phyloP scores from a whole-genome alignment of 495 filamentous ascomycete species.

The Lophium mytilinum region DNA sequence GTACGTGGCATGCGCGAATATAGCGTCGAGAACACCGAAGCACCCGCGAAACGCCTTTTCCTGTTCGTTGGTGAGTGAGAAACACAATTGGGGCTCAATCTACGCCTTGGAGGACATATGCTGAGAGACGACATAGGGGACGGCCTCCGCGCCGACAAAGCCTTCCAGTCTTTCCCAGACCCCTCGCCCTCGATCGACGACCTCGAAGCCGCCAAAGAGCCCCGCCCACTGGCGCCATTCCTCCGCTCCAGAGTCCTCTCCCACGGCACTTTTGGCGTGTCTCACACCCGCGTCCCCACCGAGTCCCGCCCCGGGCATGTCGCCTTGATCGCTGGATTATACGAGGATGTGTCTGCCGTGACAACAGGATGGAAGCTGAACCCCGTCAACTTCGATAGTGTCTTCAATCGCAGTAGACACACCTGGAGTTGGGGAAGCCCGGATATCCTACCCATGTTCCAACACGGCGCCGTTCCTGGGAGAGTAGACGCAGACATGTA shows the following conservation, averaged over 20 bases:
- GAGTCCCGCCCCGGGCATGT: slow-evolving; percentile 97
- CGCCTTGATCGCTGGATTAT: slow-evolving; percentile 92
- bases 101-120: slow-evolving; percentile 15
- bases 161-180: slow-evolving; percentile 89
- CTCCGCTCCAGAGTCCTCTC: slow-evolving; percentile 79
- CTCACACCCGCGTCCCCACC: slow-evolving; percentile 94
- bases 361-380: slow-evolving; percentile 99
- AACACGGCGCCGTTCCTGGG: slow-evolving; percentile 82
- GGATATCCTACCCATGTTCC: slow-evolving; percentile 96
- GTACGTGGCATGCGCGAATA: slow-evolving; percentile 90
- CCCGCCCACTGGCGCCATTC: slow-evolving; percentile 82
- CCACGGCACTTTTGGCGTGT: slow-evolving; percentile 96
- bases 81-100: neutral
- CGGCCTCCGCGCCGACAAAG: slow-evolving; percentile 94
- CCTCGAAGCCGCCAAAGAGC: slow-evolving; percentile 41
- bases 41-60: slow-evolving; percentile 83
- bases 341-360: slow-evolving; percentile 96
- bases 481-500: slow-evolving; percentile 81
- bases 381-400: slow-evolving; percentile 96
- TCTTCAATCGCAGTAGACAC: slow-evolving; percentile 93
- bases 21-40: slow-evolving; percentile 57
- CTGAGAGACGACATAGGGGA: slow-evolving; percentile 50
- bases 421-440: slow-evolving; percentile 99
- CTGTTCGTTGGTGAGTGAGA: slow-evolving; percentile 76
- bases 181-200: slow-evolving; percentile 61